Percentiles rank a stretch among this genome's conserved stretches.
phyloP scores from a whole-genome alignment of 192 early-diverging fungal genomes.

The Coemansia sp. region DNA sequence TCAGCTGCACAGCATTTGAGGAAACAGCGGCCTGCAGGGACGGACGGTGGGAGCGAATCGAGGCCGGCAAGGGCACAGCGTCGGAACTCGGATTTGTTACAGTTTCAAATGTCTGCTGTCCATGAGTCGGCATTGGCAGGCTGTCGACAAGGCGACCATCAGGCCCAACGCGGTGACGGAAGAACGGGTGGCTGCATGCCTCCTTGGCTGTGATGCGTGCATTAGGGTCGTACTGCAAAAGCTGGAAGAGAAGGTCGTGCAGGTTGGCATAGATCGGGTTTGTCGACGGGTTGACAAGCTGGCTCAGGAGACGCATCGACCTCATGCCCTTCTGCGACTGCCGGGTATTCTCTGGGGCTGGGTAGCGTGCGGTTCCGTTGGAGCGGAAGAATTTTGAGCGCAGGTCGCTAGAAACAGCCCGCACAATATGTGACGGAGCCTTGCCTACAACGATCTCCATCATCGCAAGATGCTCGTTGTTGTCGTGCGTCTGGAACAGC shows the following conservation, averaged over 20 bases:
- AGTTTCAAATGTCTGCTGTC: neutral
- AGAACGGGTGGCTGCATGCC: conserved; percentile 86
- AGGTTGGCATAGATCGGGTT: conserved; percentile 59
- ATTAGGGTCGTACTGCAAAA: conserved; percentile 81
- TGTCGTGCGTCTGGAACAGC: conserved; percentile 97
- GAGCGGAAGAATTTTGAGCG: conserved; percentile 47
- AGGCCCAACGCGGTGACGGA: conserved; percentile 62
- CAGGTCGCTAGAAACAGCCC: conserved; percentile 40
- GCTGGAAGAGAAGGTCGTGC: conserved; percentile 68
- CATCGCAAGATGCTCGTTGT: conserved; percentile 95
- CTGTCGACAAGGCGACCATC: conserved; percentile 41
- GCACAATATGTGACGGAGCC: conserved; percentile 70
- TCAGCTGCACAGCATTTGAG: conserved; percentile 11
- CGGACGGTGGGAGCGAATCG: conserved; percentile 28
- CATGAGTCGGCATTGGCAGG: conserved; percentile 11
- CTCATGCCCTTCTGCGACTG: conserved; percentile 46
- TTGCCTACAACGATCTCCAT: conserved; percentile 89
- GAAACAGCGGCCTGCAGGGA: conserved; percentile 11
- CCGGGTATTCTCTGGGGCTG: conserved; percentile 41
- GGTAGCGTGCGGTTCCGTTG: conserved; percentile 38
- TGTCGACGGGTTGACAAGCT: conserved; percentile 52
- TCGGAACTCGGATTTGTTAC: conserved; percentile 6
- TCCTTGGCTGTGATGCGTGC: conserved; percentile 79
- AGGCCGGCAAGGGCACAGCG: conserved; percentile 8
- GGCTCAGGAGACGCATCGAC: conserved; percentile 47